phyloP scores from a whole-genome alignment of 2,329 filamentous ascomycete genomes.

The Colletotrichum trifolii region DNA sequence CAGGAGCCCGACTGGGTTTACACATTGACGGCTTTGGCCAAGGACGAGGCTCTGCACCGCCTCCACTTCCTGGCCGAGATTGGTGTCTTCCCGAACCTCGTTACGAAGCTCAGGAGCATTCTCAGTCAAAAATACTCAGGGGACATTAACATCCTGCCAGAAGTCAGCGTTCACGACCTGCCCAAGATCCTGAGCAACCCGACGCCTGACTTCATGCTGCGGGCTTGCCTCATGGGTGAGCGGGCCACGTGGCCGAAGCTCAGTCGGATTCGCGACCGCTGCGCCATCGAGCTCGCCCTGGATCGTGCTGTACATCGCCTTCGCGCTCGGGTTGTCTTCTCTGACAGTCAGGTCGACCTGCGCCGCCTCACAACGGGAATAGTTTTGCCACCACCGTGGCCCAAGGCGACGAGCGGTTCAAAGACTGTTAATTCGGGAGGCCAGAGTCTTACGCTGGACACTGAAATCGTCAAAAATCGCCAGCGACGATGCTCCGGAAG shows the following conservation, averaged over 20 bases:
- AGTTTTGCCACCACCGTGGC: conserved; percentile 40
- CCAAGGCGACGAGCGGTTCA: conserved; percentile 38
- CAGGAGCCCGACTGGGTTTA: conserved; percentile 70
- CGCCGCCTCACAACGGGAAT: conserved; percentile 56
- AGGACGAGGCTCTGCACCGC: conserved; percentile 82
- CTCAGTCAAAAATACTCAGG: conserved; percentile 92
- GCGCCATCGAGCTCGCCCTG: conserved; percentile 87
- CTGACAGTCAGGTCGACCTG: conserved; percentile 71
- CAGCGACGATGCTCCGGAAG: conserved; percentile 63
- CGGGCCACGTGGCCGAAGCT: conserved; percentile 93
- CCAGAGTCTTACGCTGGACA: conserved; percentile 39
- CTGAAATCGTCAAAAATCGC: conserved; percentile 47
- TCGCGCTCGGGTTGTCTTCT: conserved; percentile 76
- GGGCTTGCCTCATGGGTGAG: conserved; percentile 81
- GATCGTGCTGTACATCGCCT: conserved; percentile 79
- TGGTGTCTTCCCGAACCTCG: conserved; percentile 80
- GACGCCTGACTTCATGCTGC: conserved; percentile 85
- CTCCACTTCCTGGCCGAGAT: conserved; percentile 84
- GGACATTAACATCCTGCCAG: conserved; percentile 92
- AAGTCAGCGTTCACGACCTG: conserved; percentile 79
- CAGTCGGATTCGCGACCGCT: conserved; percentile 85
- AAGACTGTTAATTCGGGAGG: conserved; percentile 38
- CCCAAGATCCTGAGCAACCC: conserved; percentile 86
- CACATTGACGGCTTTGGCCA: conserved; percentile 77
- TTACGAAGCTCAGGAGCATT: conserved; percentile 83